Base-by-base conservation (phyloP, 352 stramenopile species). In the Phytopythium litorale region DNA sequence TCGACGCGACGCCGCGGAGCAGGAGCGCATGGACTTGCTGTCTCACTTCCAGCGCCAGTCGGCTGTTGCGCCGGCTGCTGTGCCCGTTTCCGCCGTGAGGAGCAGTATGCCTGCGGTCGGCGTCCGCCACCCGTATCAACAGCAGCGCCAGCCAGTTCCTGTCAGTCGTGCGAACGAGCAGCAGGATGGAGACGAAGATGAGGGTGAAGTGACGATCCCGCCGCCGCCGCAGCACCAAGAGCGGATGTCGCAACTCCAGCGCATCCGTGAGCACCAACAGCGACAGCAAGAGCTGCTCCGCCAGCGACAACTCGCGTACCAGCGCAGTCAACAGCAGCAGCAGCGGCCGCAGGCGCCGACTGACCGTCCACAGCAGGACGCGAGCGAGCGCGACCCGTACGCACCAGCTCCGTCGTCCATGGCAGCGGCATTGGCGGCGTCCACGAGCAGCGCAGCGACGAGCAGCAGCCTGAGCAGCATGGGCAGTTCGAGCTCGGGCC, bases 381-480 rank as follows among this genome's bases (percentile, higher is more conserved):
- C n/a, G 52, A 62, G 21, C 57, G 75, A 30, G 54, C 62, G 37
- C 50, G 57, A 57, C 2, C 48, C 46, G 4, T 43, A 58, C 18
- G 58, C 60, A 3, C 4, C 1, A 28, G 53, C 66, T 23, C 58
- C 57, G 12, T 66, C 70, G 42, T 70, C 68, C 15, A 70, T 73
- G 52, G 21, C 66, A 13, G 64, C 53, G 15, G 60, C 58, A 4
- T 35, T 57, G 32, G 52, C 32, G 32, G 52, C 52, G 19, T 57
- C 52, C 0, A 33, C 52, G 8, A 57, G 52, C 52, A 57, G 52
- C 21, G 52, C 9, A 19, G 52, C n/a, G 73, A 82, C 19, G 63
- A 78, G 51, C 65, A 66, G n/a, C 68, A 84, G 32, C 63, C 69
- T 18, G 60, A 72, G 21, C 58, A 81, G 19, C 68, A 83, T 35